phyloP scores from a whole-genome alignment of 164 flowering plant genomes.

The Stephania cephalantha region DNA sequence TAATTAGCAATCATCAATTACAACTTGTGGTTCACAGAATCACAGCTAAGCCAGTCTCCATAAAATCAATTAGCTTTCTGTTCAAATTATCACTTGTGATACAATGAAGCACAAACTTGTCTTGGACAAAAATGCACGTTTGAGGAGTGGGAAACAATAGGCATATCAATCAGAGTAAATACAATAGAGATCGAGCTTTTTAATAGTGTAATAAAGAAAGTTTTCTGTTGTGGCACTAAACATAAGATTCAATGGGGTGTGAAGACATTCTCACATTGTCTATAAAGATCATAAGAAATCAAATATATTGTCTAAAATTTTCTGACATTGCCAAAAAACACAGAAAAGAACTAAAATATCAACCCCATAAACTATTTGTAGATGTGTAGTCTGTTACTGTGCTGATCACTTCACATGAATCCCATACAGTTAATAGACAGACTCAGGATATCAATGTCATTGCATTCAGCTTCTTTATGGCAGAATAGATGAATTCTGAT shows the following conservation, averaged over 20 bases:
- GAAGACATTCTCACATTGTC: neutral
- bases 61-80: neutral
- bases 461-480: too few relatives aligned
- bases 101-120: neutral
- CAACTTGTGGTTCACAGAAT: neutral
- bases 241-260: neutral
- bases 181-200: neutral
- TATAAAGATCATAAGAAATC: neutral
- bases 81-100: neutral
- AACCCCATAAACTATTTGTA: too few relatives aligned
- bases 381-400: too few relatives aligned
- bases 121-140: neutral
- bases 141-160: neutral
- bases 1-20: conserved; percentile 8
- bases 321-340: neutral
- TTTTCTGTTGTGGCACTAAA: neutral
- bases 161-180: neutral
- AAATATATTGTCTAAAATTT: neutral
- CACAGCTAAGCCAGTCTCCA: neutral
- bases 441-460: too few relatives aligned
- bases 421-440: too few relatives aligned
- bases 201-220: neutral
- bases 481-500: too few relatives aligned
- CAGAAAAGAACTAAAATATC: neutral
- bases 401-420: too few relatives aligned